These are phyloP conservation scores for Podospora conica DNA, from an alignment of 495 filamentous ascomycete genomes.

Conservation along the genomic window DNA sequence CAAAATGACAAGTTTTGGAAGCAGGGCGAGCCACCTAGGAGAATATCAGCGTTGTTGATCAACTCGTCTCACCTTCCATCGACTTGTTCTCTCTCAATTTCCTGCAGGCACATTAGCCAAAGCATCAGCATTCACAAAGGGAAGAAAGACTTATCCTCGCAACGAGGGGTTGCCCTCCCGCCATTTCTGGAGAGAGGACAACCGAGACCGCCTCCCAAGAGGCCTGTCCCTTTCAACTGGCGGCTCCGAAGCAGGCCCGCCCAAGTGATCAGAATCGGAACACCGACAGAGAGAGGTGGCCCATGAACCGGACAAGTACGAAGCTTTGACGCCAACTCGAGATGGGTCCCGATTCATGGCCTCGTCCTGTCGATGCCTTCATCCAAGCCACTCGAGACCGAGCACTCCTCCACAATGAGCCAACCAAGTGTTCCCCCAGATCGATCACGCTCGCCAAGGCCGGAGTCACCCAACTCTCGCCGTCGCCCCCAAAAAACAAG, in stretches of 20 bases:
- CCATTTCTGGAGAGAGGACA: conserved; percentile 37
- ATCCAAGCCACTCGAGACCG: conserved; percentile 5
- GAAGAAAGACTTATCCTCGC: conserved; percentile 57
- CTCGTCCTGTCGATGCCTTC: conserved; percentile 11
- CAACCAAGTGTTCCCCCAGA: conserved; percentile 7
- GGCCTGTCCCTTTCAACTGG: conserved; percentile 34
- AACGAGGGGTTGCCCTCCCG: conserved; percentile 50
- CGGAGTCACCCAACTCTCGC: conserved; percentile 13
- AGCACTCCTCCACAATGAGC: conserved; percentile 18
- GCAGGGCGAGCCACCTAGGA: background rate
- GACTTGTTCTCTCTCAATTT: conserved; percentile 8
- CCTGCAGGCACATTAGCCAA: conserved; percentile 21
- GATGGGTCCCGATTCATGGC: conserved; percentile 68
- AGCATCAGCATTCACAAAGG: background rate
- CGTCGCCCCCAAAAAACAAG: conserved; percentile 5
- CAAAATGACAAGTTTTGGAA: background rate
- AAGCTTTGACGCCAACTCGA: conserved; percentile 93
- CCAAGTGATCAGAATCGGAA: conserved; percentile 14
- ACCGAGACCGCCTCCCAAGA: conserved; percentile 38
- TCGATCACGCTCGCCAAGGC: conserved; percentile 8
- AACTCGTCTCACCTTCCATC: background rate
- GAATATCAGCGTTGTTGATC: background rate
- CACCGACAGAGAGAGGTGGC: conserved; percentile 15
- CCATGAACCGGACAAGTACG: conserved; percentile 67
- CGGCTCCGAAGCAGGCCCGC: conserved; percentile 17